Conservation (phyloP, 306 rosid species). For the Prinsepia uniflora region DNA sequence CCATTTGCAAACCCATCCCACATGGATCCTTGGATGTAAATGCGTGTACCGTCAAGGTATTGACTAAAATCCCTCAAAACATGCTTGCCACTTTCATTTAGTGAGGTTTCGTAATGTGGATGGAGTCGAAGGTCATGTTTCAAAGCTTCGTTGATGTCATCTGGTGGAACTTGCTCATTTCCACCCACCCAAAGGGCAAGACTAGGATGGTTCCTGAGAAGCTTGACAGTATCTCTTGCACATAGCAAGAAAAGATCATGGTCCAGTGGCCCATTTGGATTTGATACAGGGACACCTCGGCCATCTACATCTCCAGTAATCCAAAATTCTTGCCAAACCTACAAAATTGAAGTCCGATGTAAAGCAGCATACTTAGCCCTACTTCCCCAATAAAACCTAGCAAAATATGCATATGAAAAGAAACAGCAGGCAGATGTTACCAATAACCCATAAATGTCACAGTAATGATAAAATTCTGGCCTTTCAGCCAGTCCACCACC, state of each 20-base stretch:
- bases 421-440: conserved; percentile 36
- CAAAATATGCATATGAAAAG: conserved; percentile 10
- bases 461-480: conserved; percentile 86
- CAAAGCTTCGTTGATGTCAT: conserved; percentile 65
- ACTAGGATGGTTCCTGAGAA: conserved; percentile 91
- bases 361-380: conserved; percentile 20
- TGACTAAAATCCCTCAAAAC: conserved; percentile 58
- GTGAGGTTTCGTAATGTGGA: conserved; percentile 45
- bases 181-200: conserved; percentile 99
- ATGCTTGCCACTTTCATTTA: conserved; percentile 28
- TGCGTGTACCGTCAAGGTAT: conserved; percentile 86
- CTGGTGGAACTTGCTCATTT: conserved; percentile 91
- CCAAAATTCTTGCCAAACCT: conserved; percentile 99
- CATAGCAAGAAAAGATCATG: conserved; percentile 90
- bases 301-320: conserved; percentile 96
- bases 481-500: conserved; percentile 95
- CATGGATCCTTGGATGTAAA: conserved; percentile 79
- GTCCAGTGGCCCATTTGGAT: conserved; percentile 84
- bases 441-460: conserved; percentile 88
- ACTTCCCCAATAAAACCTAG: neutral
- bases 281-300: conserved; percentile 76
- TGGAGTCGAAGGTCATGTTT: conserved; percentile 71
- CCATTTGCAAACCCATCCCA: conserved; percentile 98
- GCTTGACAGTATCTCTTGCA: conserved; percentile 92
- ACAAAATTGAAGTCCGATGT: conserved; percentile 28